These are phyloP conservation scores for Cladorrhinum sp. DNA, from an alignment of 2,329 filamentous ascomycete genomes.

Conservation along the genomic window DNA sequence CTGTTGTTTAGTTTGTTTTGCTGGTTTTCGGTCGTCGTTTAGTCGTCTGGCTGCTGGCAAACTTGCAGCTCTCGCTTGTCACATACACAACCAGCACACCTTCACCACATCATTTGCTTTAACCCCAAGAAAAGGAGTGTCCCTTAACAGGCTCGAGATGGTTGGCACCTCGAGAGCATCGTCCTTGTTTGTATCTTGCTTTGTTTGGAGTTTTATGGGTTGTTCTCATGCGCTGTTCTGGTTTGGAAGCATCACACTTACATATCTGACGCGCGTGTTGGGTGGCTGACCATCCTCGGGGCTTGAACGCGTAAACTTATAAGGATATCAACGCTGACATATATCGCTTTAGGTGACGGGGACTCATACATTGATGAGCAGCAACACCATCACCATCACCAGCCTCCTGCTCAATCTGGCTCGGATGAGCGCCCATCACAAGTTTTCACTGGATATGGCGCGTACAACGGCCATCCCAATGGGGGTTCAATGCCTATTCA, in stretches of 20 bases:
- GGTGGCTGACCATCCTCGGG: background rate
- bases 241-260: constrained; percentile 26
- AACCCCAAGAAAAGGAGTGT: constrained; percentile 12
- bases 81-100: constrained; percentile 9
- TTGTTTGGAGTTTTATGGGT: constrained; percentile 24
- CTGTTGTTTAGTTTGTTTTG: constrained; percentile 41
- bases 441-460: constrained; percentile 67
- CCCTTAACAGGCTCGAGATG: constrained; percentile 20
- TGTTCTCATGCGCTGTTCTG: constrained; percentile 23
- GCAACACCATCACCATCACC: constrained; percentile 65
- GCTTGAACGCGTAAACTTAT: background rate
- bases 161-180: constrained; percentile 19
- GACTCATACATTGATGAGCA: constrained; percentile 55
- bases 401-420: constrained; percentile 52
- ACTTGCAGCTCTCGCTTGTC: constrained; percentile 19
- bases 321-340: constrained; percentile 26
- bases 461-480: constrained; percentile 57
- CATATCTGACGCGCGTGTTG: constrained; percentile 20
- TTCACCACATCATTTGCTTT: constrained; percentile 11
- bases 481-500: constrained; percentile 63
- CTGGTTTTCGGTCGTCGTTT: constrained; percentile 40
- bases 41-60: constrained; percentile 40
- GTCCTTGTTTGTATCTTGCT: constrained; percentile 20
- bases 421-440: constrained; percentile 70
- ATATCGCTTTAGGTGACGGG: constrained; percentile 53